These are phyloP conservation scores for Yarrowia phangngaensis DNA, from an alignment of 805 yeast species.

Conservation along the genomic window DNA sequence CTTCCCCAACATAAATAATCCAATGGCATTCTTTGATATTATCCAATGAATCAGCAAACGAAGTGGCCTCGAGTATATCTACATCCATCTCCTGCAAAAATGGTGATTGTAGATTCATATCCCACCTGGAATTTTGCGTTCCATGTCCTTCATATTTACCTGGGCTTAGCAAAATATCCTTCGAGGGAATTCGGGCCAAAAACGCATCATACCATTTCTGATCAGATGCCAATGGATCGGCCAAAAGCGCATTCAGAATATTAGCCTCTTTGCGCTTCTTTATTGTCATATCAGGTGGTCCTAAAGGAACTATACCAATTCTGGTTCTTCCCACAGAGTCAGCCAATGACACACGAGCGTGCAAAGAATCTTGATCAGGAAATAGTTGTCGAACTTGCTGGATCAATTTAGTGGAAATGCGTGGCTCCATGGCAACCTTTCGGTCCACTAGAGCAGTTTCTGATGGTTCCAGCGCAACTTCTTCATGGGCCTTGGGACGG, in stretches of 20 bases:
- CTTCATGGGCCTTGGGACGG: conserved; percentile 3
- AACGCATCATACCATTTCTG: conserved; percentile 36
- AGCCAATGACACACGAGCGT: conserved; percentile 34
- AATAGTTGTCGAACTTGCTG: conserved; percentile 28
- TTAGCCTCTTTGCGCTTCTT: conserved; percentile 28
- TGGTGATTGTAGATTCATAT: conserved; percentile 35
- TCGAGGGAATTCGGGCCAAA: conserved; percentile 35
- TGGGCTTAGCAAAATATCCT: conserved; percentile 37
- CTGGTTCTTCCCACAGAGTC: conserved; percentile 31
- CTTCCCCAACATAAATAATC: conserved; percentile 31
- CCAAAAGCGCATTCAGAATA: conserved; percentile 37
- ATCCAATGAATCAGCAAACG: conserved; percentile 34
- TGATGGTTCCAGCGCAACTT: conserved; percentile 3
- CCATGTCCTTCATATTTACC: conserved; percentile 33
- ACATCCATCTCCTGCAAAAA: conserved; percentile 31
- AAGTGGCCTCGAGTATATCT: conserved; percentile 38
- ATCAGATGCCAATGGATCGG: conserved; percentile 39
- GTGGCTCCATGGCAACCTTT: conserved; percentile 18
- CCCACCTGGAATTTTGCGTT: conserved; percentile 38
- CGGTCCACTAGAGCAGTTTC: conserved; percentile 12
- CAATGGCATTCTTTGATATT: conserved; percentile 36
- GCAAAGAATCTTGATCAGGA: conserved; percentile 34
- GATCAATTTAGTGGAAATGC: conserved; percentile 5
- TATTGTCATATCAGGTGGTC: conserved; percentile 31
- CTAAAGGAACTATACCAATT: conserved; percentile 37